These are phyloP conservation scores for Sphagnum tenellum DNA, from an alignment of 225 moss, liverwort and hornwort species.

Conservation along the genomic window DNA sequence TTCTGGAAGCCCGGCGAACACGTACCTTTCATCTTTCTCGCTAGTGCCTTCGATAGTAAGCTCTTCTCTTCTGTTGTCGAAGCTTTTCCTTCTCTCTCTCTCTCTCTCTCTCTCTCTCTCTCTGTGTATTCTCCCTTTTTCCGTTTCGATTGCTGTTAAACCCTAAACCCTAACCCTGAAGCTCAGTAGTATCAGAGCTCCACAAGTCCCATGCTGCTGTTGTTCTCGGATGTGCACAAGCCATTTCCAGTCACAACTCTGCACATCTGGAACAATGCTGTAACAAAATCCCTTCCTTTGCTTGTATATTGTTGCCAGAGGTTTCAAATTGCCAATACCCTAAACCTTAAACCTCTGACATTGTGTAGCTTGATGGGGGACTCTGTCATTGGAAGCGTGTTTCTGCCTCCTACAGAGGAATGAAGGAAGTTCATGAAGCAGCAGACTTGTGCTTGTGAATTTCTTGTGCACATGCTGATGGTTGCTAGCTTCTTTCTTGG, in stretches of 20 bases:
- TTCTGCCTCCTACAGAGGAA: too few relatives aligned
- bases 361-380: too few relatives aligned
- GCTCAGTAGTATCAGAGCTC: background rate
- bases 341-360: too few relatives aligned
- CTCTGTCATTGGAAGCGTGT: too few relatives aligned
- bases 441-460: too few relatives aligned
- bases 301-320: too few relatives aligned
- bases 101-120: background rate
- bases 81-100: background rate
- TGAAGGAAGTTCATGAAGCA: too few relatives aligned
- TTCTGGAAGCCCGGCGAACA: conserved; percentile 84
- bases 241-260: too few relatives aligned
- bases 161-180: background rate
- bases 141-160: background rate
- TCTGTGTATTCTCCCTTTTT: conserved; percentile 1
- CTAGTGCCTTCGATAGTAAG: conserved; percentile 90
- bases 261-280: too few relatives aligned
- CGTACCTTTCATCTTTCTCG: conserved; percentile 87
- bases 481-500: background rate
- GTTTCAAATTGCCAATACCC: too few relatives aligned
- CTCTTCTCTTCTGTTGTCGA: background rate
- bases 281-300: too few relatives aligned
- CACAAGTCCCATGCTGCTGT: background rate
- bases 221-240: background rate
- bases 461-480: too few relatives aligned